Evolutionary conservation across 768 basidiomycete genomes (phyloP).

Genomic region (Neoboletus brunneissimus): DNA sequence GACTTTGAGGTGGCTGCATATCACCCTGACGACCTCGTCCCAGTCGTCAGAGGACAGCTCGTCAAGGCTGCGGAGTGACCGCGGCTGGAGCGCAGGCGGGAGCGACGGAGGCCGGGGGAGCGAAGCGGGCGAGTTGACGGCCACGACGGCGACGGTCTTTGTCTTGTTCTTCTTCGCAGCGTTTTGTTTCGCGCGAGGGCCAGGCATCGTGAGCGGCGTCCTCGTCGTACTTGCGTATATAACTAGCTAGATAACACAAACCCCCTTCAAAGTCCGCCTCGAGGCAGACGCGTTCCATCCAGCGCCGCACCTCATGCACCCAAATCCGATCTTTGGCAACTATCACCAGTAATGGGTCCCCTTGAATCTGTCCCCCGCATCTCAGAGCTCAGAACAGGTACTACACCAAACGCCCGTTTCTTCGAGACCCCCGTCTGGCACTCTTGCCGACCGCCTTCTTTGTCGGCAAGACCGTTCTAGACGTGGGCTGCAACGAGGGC

Average conservation of each 20-base stretch:
- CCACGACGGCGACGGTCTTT: slow-evolving; percentile 4
- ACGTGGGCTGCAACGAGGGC: slow-evolving; percentile 87
- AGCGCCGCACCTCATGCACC: slow-evolving; percentile 4
- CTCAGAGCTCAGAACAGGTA: slow-evolving; percentile 43
- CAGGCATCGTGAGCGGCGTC: slow-evolving; percentile 30
- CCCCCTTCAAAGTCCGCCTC: neutral
- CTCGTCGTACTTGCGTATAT: too few relatives aligned
- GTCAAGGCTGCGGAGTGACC: slow-evolving; percentile 15
- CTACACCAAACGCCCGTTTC: slow-evolving; percentile 68
- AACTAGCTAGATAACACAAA: neutral
- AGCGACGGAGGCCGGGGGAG: neutral
- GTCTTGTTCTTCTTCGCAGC: slow-evolving; percentile 19
- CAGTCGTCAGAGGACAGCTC: slow-evolving; percentile 42
- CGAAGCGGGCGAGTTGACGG: neutral
- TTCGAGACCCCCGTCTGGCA: slow-evolving; percentile 61
- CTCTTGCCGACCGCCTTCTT: slow-evolving; percentile 58
- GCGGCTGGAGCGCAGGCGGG: slow-evolving; percentile 19
- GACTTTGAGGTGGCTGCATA: slow-evolving; percentile 51
- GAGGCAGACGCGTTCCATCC: neutral
- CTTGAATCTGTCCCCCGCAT: neutral
- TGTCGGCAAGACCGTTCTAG: slow-evolving; percentile 58
- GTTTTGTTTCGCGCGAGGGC: slow-evolving; percentile 24
- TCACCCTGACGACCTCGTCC: slow-evolving; percentile 42
- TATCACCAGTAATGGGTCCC: slow-evolving; percentile 55
- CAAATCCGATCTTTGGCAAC: slow-evolving; percentile 53